Evolutionary conservation across 2,329 filamentous ascomycete species (phyloP).

Genomic region (Phaeosphaeriaceae sp.): DNA sequence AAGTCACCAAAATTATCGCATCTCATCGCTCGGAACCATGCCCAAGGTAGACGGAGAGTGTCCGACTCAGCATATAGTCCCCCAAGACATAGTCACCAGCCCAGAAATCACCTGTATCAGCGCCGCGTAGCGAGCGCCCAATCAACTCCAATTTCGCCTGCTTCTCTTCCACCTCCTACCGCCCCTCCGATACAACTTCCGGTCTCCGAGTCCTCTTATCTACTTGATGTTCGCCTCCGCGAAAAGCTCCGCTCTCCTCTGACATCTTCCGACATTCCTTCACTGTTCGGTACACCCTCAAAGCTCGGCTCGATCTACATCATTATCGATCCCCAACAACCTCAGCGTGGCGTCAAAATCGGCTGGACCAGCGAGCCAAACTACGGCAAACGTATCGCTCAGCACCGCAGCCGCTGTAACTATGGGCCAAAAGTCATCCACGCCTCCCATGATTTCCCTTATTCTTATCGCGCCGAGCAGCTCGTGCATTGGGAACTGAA

Average conservation of each 20-base stretch:
- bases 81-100: neutral
- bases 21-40: neutral
- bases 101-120: neutral
- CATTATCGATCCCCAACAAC: neutral
- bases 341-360: constrained; percentile 11
- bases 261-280: neutral
- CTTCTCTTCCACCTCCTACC: neutral
- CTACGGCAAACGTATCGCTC: constrained; percentile 1
- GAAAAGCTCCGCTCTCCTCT: neutral
- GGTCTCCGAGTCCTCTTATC: neutral
- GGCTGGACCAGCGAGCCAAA: constrained; percentile 7
- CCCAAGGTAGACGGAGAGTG: neutral
- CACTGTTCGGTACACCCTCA: neutral
- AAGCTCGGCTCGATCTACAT: constrained; percentile 13
- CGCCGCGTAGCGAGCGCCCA: neutral
- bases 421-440: neutral
- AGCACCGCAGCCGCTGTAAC: constrained; percentile 6
- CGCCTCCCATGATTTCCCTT: neutral
- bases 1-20: neutral
- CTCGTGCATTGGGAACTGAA: constrained; percentile 11
- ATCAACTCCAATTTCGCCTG: neutral
- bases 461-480: constrained; percentile 7
- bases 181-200: neutral
- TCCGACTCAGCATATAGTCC: neutral
- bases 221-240: constrained; percentile 3